Evolutionary conservation across 495 filamentous ascomycete species (phyloP), one percentile per base, ranked within the genome.

Genomic region (Gamarada debralockiae): DNA sequence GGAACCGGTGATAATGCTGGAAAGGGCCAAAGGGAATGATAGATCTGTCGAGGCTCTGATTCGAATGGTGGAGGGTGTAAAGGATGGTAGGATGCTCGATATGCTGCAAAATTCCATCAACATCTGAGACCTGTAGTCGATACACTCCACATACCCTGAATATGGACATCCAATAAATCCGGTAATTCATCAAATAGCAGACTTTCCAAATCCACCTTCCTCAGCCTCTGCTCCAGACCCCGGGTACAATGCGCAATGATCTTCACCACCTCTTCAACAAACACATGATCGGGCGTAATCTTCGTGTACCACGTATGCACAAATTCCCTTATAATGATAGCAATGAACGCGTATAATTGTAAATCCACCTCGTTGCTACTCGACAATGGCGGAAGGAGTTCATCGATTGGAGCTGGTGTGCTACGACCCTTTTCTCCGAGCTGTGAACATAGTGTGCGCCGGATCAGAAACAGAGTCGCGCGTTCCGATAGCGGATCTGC

Each of bases 241-340:
- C 87, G 77, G 15, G 91, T 96, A 64, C 87, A 90, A 67, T 95
- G 90, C 42, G 91, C 93, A 53, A 97, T 86, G 48, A 96, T 83
- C 62, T 85, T 83, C 27, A 97, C 75, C 38, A 96, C 79, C 69
- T 97, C 95, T 60, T 86, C 81, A 46, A 92, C 83, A 57, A 98
- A 88, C 1, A 78, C 74, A 52, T 90, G 85, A 66, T 98, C 95
- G 3, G 90, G 79, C 1, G 92, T 97, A 64, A 98, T 90, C 62
- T 86, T 89, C 41, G 75, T 76, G 70, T 98, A 98, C 93, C 93
- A 98, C 49, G 83, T 86, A 52, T 90, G 82, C 18, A 97, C 86
- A 66, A 89, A 90, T 56, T 96, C 92, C 60, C 85, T 81, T 45
- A 95, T 77, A 55, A 97, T 81, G 50, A 96, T 84, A 29, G 93